A percentile compares a stretch with the other conserved stretches of the same genome.
These are phyloP conservation scores for Pseudopithomyces chartarum DNA, from an alignment of 2,329 filamentous ascomycete species.

Conservation along the genomic window DNA sequence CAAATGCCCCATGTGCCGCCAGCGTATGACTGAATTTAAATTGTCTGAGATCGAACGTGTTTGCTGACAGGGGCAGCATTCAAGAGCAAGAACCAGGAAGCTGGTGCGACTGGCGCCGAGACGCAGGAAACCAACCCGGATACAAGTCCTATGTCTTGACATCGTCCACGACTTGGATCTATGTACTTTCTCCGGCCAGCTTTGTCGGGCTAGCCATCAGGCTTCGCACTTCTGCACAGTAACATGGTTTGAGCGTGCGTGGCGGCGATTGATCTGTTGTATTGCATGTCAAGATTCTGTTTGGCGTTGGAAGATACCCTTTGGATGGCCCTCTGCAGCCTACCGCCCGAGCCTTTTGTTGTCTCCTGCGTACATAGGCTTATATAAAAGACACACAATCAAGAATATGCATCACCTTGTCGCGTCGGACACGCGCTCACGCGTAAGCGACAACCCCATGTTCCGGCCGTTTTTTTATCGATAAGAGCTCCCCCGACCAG, in stretches of 20 bases:
- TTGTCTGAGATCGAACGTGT: no score
- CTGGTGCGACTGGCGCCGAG: conserved; percentile 20
- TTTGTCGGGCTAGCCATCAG: no score
- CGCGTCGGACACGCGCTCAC: not conserved
- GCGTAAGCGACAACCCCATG: not conserved
- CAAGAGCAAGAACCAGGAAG: conserved; percentile 45
- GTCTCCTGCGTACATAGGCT: not conserved
- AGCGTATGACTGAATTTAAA: conserved; percentile 72
- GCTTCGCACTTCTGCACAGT: no score
- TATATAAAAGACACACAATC: not conserved
- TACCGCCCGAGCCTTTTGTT: not conserved
- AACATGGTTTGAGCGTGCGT: no score
- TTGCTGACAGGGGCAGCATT: conserved; percentile 38
- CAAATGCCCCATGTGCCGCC: conserved; percentile 96
- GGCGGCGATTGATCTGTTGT: not conserved
- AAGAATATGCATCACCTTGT: not conserved
- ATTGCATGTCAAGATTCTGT: conserved; percentile 1
- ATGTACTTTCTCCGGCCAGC: not conserved
- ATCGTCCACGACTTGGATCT: not conserved
- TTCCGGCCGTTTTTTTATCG: conserved; percentile 11
- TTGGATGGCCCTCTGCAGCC: not conserved
- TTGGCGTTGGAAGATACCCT: conserved; percentile 33
- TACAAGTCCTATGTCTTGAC: conserved; percentile 23
- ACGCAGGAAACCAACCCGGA: conserved; percentile 18
- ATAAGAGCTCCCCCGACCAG: conserved; percentile 29